Base-by-base conservation (phyloP, 202 grass and related monocot species). In the Hordeum pubiflorum region DNA sequence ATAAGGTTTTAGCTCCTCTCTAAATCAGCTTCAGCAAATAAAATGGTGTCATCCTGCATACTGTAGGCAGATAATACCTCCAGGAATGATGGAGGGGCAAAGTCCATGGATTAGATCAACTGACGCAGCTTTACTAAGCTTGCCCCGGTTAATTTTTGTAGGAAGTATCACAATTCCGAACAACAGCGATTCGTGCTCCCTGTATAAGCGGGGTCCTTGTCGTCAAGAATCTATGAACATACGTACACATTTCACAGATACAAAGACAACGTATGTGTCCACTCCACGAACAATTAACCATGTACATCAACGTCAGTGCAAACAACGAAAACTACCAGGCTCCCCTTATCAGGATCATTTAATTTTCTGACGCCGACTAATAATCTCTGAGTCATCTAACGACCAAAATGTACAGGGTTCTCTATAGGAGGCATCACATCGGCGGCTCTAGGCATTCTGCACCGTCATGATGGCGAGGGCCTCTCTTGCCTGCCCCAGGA, bases 401-500 rank as follows among this genome's bases (percentile, higher is more conserved):
- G 15, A 73, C 74, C n/a, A 48, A 66, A 89, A 89, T 85, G 57
- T 81, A 85, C 87, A 85, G 38, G 26, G 55, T 65, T 77, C 63
- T 77, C 72, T 81, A 72, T 46, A 58, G 10, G 46, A 10, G 31
- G 44, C 57, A 32, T 7, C 34, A 9, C 27, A 1, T 6, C 8
- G 18, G 17, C 33, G 14, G 21, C 63, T 73, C 76, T 87, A 81
- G 18, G 14, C 78, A 65, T 67, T 86, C 40, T 58, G 71, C 40
- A 72, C 86, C 37, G 92, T 82, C 89, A 93, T 95, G 61, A 99
- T 93, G 50, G 91, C 81, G 79, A 99, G 90, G 44, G 96, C 96
- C 66, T 91, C 85, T 82, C 92, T 95, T 20, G 89, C 87, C 85
- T 99, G 86, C 29, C 92, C 92, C 24, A 99, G 72, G 26, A 99